These are phyloP conservation scores for Dryas alaskensis DNA, from an alignment of 306 rosid genomes.

Conservation along the genomic window DNA sequence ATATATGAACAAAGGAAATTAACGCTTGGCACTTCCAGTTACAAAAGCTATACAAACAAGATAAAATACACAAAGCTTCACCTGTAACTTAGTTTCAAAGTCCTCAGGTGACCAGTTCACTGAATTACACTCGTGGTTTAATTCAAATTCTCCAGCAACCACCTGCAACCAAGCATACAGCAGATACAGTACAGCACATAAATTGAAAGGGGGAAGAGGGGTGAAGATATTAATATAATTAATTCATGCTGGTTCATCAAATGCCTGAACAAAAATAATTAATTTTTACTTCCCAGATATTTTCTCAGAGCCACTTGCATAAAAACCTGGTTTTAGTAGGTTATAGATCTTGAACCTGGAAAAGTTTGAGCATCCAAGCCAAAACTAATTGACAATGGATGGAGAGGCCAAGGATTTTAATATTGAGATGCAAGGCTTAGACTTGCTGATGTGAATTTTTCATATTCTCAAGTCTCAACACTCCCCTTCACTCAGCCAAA, in stretches of 20 bases:
- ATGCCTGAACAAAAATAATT: neutral
- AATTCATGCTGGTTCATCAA: conserved; percentile 7
- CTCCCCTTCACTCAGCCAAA: neutral
- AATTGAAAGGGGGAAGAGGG: neutral
- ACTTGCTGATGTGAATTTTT: neutral
- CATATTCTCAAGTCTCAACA: neutral
- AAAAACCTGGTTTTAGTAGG: neutral
- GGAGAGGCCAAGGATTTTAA: neutral
- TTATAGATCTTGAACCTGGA: neutral
- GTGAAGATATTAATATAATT: neutral
- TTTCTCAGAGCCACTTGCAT: conserved; percentile 2
- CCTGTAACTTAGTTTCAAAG: conserved; percentile 93
- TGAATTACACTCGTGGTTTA: conserved; percentile 79
- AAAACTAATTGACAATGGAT: neutral
- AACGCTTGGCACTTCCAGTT: conserved; percentile 4
- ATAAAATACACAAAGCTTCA: conserved; percentile 24
- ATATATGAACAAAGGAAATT: conserved; percentile 8
- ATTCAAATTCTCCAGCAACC: conserved; percentile 95
- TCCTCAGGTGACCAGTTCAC: conserved; percentile 95
- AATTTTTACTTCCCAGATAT: neutral
- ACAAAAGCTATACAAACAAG: neutral
- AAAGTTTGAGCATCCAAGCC: neutral
- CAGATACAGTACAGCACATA: conserved; percentile 5
- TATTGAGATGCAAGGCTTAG: neutral
- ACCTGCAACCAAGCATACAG: conserved; percentile 50